A percentile compares a stretch with the other conserved stretches of the same genome.
Conservation (phyloP, 345 rosid genomes). For the Combretum micranthum region DNA sequence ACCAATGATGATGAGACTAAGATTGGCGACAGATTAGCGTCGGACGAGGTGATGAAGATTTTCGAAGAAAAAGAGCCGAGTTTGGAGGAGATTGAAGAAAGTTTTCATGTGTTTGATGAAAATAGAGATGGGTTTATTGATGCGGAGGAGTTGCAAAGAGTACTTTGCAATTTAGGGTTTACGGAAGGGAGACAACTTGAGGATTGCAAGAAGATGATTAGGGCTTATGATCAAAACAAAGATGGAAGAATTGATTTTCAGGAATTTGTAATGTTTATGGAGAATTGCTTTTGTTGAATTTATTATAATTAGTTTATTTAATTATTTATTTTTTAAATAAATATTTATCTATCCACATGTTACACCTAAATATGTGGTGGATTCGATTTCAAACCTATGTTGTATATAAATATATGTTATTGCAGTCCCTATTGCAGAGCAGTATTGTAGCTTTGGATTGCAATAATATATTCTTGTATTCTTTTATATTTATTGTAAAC, state of each 20-base stretch:
- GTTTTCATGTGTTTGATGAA: constrained; percentile 75
- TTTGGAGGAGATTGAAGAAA: constrained; percentile 62
- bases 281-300: constrained; percentile 38
- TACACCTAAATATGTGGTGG: too few relatives aligned
- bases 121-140: constrained; percentile 75
- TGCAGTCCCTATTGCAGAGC: too few relatives aligned
- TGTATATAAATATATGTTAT: too few relatives aligned
- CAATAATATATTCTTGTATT: too few relatives aligned
- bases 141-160: constrained; percentile 65
- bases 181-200: constrained; percentile 35
- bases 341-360: too few relatives aligned
- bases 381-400: too few relatives aligned
- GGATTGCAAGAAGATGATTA: constrained; percentile 62
- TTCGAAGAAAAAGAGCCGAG: constrained; percentile 82
- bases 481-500: too few relatives aligned
- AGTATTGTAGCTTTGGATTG: too few relatives aligned
- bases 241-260: constrained; percentile 62
- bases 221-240: constrained; percentile 40
- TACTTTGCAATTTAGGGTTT: constrained; percentile 41
- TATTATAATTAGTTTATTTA: too few relatives aligned
- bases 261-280: constrained; percentile 74
- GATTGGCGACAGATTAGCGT: constrained; percentile 10
- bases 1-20: constrained; percentile 28
- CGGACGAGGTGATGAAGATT: constrained; percentile 33
- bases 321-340: too few relatives aligned